These are phyloP conservation scores for Amoeboradix gromovi DNA, from an alignment of 371 early-diverging fungal genomes.

Conservation along the genomic window DNA sequence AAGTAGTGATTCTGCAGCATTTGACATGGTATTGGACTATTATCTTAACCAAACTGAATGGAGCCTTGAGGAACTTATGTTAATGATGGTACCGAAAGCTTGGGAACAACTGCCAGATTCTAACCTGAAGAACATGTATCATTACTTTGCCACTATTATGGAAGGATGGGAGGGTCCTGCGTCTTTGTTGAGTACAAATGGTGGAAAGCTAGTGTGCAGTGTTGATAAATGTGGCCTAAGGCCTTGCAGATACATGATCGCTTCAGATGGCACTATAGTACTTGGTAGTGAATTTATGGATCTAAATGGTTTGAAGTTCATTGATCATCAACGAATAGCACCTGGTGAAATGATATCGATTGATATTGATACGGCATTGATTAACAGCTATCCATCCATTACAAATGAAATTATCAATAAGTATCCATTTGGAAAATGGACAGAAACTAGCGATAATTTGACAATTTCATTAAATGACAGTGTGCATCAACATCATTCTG, in stretches of 20 bases:
- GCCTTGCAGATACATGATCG: conserved; percentile 79
- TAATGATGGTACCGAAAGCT: conserved; percentile 81
- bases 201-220: conserved; percentile 74
- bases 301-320: conserved; percentile 43
- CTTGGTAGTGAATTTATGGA: conserved; percentile 88
- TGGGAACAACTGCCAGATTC: conserved; percentile 74
- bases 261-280: conserved; percentile 67
- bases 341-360: conserved; percentile 88
- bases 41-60: conserved; percentile 60
- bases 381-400: conserved; percentile 65
- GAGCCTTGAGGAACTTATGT: conserved; percentile 78
- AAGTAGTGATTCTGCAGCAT: conserved; percentile 66
- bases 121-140: conserved; percentile 63
- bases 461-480: conserved; percentile 19
- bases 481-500: conserved; percentile 6
- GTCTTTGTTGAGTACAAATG: conserved; percentile 76
- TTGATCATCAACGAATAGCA: conserved; percentile 45
- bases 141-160: conserved; percentile 84
- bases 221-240: conserved; percentile 85
- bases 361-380: conserved; percentile 60
- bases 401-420: conserved; percentile 37
- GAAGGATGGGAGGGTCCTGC: conserved; percentile 96
- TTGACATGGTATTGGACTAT: conserved; percentile 79
- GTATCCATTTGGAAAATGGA: conserved; percentile 50
- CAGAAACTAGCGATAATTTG: conserved; percentile 36